These are phyloP conservation scores for Cenchrus fungigraminus DNA, from an alignment of 176 grass and related monocot species.

Conservation along the genomic window DNA sequence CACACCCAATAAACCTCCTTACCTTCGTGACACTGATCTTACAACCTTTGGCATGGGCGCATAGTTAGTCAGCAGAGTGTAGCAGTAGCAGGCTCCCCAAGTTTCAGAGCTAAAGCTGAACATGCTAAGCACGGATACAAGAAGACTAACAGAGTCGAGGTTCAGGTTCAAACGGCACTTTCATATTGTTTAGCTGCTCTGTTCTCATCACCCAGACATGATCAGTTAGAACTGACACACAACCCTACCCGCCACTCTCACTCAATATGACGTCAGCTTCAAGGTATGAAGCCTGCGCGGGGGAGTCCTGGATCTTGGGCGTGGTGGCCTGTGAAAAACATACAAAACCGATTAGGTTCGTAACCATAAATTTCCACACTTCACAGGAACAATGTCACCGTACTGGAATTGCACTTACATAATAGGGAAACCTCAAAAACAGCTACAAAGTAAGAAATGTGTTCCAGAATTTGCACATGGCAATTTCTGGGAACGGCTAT, in stretches of 20 bases:
- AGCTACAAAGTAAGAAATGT: neutral
- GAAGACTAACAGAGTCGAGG: neutral
- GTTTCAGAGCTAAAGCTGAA: neutral
- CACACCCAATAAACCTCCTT: neutral
- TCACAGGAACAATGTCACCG: neutral
- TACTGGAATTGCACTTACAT: neutral
- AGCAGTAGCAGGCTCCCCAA: neutral
- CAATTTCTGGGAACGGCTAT: neutral
- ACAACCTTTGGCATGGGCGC: neutral
- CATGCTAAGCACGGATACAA: constrained; percentile 7
- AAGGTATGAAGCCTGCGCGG: constrained; percentile 40
- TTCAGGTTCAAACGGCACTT: constrained; percentile 7
- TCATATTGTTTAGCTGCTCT: constrained; percentile 20
- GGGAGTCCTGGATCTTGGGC: constrained; percentile 48
- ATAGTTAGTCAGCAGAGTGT: neutral
- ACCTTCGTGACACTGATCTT: neutral
- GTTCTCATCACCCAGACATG: neutral
- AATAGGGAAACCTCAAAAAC: neutral
- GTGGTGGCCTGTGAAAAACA: constrained; percentile 41
- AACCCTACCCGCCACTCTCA: neutral
- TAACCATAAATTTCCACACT: neutral
- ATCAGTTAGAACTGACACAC: constrained; percentile 3
- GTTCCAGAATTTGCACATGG: constrained; percentile 4
- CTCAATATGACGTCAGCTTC: constrained; percentile 35
- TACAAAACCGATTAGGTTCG: constrained; percentile 9